phyloP scores from a whole-genome alignment of 352 stramenopile species.

The Phytophthora melonis region DNA sequence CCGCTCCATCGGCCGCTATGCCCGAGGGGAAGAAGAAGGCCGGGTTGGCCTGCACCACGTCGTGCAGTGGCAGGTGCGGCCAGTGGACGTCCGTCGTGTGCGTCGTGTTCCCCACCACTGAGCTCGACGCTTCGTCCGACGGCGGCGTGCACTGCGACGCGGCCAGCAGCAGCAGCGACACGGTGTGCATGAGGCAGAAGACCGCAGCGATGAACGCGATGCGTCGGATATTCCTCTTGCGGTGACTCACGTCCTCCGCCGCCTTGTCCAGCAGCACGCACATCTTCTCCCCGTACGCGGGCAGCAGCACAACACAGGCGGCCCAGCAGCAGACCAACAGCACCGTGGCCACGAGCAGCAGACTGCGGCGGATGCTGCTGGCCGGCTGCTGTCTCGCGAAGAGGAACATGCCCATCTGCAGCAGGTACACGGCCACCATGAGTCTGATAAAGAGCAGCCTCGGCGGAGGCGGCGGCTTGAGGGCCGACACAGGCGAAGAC shows the following conservation, averaged over 20 bases:
- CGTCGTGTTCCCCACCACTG: conserved; percentile 22
- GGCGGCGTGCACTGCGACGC: conserved; percentile 48
- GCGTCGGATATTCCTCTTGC: conserved; percentile 68
- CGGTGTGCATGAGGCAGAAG: conserved; percentile 64
- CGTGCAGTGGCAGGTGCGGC: conserved; percentile 50
- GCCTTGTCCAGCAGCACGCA: conserved; percentile 66
- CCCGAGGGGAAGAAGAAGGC: conserved; percentile 71
- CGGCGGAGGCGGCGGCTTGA: conserved; percentile 42
- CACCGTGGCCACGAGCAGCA: conserved; percentile 57
- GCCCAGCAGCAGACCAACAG: conserved; percentile 62
- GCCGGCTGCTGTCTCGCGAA: conserved; percentile 42
- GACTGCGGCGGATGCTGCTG: conserved; percentile 43
- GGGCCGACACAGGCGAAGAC: conserved; percentile 14
- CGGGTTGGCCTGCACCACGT: conserved; percentile 65
- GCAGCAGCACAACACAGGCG: conserved; percentile 59
- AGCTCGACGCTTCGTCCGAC: conserved; percentile 31
- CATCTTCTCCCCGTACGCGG: conserved; percentile 63
- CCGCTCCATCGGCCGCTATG: conserved; percentile 19
- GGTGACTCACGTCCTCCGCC: conserved; percentile 53
- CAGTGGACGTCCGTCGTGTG: conserved; percentile 23
- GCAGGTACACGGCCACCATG: conserved; percentile 54
- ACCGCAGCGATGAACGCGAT: conserved; percentile 64
- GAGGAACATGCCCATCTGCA: conserved; percentile 59
- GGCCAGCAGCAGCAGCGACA: conserved; percentile 56
- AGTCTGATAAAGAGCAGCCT: conserved; percentile 67